Evolutionary conservation across 768 basidiomycete species (phyloP).

Genomic region (Suillus subalutaceus): DNA sequence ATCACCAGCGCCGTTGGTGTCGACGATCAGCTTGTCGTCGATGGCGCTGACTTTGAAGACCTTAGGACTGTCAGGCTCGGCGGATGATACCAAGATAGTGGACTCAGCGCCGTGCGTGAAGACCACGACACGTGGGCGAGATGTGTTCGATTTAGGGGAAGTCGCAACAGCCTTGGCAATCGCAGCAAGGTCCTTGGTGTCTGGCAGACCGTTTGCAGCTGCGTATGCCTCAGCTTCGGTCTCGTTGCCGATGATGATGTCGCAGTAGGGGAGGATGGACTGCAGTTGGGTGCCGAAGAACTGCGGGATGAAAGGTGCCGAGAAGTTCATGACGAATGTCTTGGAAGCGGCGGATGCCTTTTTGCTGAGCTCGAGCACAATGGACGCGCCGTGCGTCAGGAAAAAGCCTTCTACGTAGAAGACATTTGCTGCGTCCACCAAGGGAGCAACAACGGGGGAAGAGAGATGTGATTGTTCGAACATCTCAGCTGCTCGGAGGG

Average conservation of each 20-base stretch:
- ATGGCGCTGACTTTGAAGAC: slow-evolving; percentile 62
- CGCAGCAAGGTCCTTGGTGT: slow-evolving; percentile 62
- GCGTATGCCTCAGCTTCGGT: slow-evolving; percentile 91
- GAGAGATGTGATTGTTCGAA: slow-evolving; percentile 83
- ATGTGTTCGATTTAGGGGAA: slow-evolving; percentile 73
- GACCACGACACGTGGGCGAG: slow-evolving; percentile 79
- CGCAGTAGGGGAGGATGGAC: slow-evolving; percentile 79
- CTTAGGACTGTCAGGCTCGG: slow-evolving; percentile 56
- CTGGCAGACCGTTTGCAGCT: slow-evolving; percentile 64
- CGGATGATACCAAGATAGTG: slow-evolving; percentile 74
- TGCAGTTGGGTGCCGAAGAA: slow-evolving; percentile 88
- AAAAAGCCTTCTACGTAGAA: slow-evolving; percentile 98
- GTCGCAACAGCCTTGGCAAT: slow-evolving; percentile 79
- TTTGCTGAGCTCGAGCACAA: slow-evolving; percentile 73
- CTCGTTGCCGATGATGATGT: slow-evolving; percentile 97
- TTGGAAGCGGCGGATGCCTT: slow-evolving; percentile 77
- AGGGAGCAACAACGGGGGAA: slow-evolving; percentile 70
- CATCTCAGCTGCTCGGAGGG: slow-evolving; percentile 86
- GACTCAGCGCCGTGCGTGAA: slow-evolving; percentile 88
- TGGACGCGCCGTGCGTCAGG: slow-evolving; percentile 87
- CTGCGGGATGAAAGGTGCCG: slow-evolving; percentile 95
- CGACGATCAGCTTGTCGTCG: slow-evolving; percentile 71
- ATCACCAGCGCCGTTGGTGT: slow-evolving; percentile 98
- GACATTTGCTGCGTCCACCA: slow-evolving; percentile 79
- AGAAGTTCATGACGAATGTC: slow-evolving; percentile 92